Evolutionary conservation across 106 monocot genomes (phyloP).

Genomic region (Platanthera guangdongensis): DNA sequence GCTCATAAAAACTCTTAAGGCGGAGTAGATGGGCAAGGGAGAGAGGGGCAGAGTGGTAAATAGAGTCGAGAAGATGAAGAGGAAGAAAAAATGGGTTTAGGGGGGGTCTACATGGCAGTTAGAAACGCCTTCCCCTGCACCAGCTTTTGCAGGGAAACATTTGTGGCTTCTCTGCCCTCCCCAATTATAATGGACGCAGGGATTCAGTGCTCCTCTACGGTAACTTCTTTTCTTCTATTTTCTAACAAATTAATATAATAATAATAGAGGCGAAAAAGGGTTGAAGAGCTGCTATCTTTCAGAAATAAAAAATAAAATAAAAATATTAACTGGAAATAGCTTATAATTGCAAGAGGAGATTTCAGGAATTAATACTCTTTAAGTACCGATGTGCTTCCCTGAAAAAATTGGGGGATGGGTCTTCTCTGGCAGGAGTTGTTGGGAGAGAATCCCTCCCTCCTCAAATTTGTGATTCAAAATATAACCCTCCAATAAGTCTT

Average conservation of each 20-base stretch:
- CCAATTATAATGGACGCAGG: background rate
- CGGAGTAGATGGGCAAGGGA: background rate
- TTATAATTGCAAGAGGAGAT: too few relatives aligned
- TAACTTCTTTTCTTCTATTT: background rate
- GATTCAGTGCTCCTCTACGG: background rate
- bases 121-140: background rate
- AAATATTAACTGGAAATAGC: too few relatives aligned
- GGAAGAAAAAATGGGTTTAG: too few relatives aligned
- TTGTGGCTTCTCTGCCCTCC: background rate
- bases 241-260: background rate
- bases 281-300: background rate
- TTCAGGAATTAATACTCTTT: too few relatives aligned
- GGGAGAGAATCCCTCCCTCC: too few relatives aligned
- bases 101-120: constrained; percentile 2
- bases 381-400: too few relatives aligned
- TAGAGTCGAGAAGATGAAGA: background rate
- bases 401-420: too few relatives aligned
- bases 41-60: background rate
- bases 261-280: background rate
- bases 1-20: background rate
- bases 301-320: too few relatives aligned
- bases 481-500: too few relatives aligned
- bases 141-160: background rate
- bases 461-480: too few relatives aligned
- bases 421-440: too few relatives aligned